A percentile compares a stretch with the other conserved stretches of the same genome.
Evolutionary conservation across 83 land plant species (phyloP).

Genomic region (Picea engelmannii): DNA sequence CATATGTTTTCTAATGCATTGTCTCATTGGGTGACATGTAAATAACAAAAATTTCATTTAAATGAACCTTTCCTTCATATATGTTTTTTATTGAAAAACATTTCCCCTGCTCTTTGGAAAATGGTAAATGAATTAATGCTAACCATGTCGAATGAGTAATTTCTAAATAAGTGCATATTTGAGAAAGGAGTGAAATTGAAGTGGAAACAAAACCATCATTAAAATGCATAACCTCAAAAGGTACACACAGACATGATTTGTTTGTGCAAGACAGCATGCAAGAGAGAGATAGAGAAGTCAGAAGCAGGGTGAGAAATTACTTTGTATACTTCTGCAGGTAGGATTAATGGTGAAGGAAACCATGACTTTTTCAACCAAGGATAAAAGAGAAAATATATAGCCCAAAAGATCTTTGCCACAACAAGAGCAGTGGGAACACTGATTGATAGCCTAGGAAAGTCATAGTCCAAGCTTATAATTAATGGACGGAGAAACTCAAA

Average conservation of each 20-base stretch:
- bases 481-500: constrained; percentile 78
- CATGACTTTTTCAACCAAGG: constrained; percentile 77
- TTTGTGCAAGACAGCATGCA: neutral
- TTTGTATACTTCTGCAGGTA: constrained; percentile 96
- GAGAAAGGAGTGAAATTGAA: neutral
- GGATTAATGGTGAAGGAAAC: constrained; percentile 85
- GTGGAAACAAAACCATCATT: neutral
- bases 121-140: neutral
- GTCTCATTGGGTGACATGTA: neutral
- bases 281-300: too few relatives aligned
- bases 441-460: constrained; percentile 51
- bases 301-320: constrained; percentile 28
- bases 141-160: neutral
- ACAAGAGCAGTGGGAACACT: constrained; percentile 58
- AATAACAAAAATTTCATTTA: neutral
- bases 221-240: neutral
- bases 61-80: neutral
- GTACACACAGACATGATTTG: neutral
- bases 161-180: neutral
- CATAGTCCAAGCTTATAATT: constrained; percentile 64
- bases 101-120: neutral
- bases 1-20: neutral
- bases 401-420: constrained; percentile 51
- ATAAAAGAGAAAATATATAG: constrained; percentile 63
- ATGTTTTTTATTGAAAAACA: neutral